These are phyloP conservation scores for Mucor indicus DNA, from an alignment of 371 early-diverging fungal genomes.

Conservation along the genomic window DNA sequence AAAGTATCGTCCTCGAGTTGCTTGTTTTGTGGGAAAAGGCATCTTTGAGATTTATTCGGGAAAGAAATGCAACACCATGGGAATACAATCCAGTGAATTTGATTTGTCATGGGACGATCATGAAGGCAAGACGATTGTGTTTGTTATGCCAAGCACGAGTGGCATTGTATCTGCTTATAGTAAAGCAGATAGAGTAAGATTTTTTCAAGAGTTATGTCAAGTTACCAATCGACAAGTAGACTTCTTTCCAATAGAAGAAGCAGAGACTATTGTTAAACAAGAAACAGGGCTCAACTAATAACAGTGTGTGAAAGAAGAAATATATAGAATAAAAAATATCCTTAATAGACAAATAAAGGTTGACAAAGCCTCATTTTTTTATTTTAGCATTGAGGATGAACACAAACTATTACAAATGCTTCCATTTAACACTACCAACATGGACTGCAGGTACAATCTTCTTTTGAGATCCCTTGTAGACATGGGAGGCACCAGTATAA, in stretches of 20 bases:
- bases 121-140: slow-evolving; percentile 46
- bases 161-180: slow-evolving; percentile 65
- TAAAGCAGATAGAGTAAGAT: slow-evolving; percentile 52
- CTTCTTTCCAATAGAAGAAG: no score
- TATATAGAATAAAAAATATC: no score
- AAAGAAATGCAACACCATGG: slow-evolving; percentile 31
- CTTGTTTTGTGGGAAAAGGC: slow-evolving; percentile 75
- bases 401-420: slow-evolving; percentile 11
- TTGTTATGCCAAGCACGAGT: slow-evolving; percentile 76
- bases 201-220: slow-evolving; percentile 14
- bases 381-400: no score
- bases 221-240: slow-evolving; percentile 5
- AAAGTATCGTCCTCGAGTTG: slow-evolving; percentile 56
- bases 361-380: no score
- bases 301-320: no score
- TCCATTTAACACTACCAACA: slow-evolving; percentile 12
- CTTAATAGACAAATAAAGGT: no score
- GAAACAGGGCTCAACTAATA: no score
- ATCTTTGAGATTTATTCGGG: slow-evolving; percentile 63
- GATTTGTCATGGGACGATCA: slow-evolving; percentile 24
- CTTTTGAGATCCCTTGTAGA: slow-evolving; percentile 2
- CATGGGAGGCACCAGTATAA: neutral
- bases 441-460: slow-evolving; percentile 2
- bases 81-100: slow-evolving; percentile 22
- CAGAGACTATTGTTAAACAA: no score